A percentile compares a stretch with the other conserved stretches of the same genome.
phyloP scores from a whole-genome alignment of 768 basidiomycete species.

The Aureoboletus auriporus region DNA sequence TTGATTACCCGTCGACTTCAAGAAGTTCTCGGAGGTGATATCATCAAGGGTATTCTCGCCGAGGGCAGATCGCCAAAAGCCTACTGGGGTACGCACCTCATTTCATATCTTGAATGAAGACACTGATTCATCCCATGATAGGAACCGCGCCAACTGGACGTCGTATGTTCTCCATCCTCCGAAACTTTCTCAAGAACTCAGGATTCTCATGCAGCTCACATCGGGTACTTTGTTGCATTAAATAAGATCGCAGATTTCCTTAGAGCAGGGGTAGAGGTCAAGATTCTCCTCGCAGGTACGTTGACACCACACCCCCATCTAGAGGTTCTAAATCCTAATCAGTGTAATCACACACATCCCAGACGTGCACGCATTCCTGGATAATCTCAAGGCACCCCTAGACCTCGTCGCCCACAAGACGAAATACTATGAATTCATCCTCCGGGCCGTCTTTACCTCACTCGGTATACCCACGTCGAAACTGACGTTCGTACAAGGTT shows the following conservation, averaged over 20 bases:
- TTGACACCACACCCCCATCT: neutral
- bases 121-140: slow-evolving; percentile 27
- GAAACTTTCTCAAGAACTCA: neutral
- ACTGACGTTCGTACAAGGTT: slow-evolving; percentile 82
- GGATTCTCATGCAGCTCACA: slow-evolving; percentile 62
- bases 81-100: slow-evolving; percentile 78
- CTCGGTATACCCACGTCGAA: slow-evolving; percentile 88
- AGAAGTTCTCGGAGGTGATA: slow-evolving; percentile 84
- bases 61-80: slow-evolving; percentile 76
- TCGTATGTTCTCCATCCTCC: slow-evolving; percentile 53
- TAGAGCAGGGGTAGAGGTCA: slow-evolving; percentile 87
- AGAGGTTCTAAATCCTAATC: neutral
- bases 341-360: slow-evolving; percentile 1
- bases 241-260: slow-evolving; percentile 97
- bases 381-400: slow-evolving; percentile 93
- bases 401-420: slow-evolving; percentile 86
- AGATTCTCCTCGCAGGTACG: slow-evolving; percentile 74
- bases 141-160: slow-evolving; percentile 92
- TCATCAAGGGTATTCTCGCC: slow-evolving; percentile 72
- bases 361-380: slow-evolving; percentile 97
- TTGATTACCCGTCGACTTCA: slow-evolving; percentile 83
- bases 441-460: slow-evolving; percentile 79
- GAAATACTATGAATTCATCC: slow-evolving; percentile 83
- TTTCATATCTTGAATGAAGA: neutral
- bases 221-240: slow-evolving; percentile 94